phyloP scores from a whole-genome alignment of 768 basidiomycete species.

The Cytidiella melzeri region DNA sequence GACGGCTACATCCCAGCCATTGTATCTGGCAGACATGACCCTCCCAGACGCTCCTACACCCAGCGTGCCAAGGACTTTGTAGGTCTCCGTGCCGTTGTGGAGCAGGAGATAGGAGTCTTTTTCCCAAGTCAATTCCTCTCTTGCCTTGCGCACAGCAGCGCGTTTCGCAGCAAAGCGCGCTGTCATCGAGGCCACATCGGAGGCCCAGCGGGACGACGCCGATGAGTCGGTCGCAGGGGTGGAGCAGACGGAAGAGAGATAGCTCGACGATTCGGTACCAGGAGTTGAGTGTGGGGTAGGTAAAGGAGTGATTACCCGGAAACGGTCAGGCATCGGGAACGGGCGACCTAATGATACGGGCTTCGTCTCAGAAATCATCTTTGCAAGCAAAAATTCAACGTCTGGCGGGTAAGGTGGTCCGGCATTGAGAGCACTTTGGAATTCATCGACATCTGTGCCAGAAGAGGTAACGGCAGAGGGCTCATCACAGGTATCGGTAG shows the following conservation, averaged over 20 bases:
- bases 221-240: background rate
- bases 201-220: background rate
- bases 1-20: constrained; percentile 2
- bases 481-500: too few species aligned
- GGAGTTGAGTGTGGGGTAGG: background rate
- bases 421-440: too few species aligned
- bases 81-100: too few species aligned
- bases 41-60: background rate
- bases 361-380: too few species aligned
- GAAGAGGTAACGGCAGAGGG: too few species aligned
- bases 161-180: background rate
- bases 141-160: background rate
- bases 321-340: too few species aligned
- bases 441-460: too few species aligned
- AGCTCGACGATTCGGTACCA: background rate
- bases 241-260: background rate
- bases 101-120: too few species aligned
- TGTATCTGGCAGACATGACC: background rate
- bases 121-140: too few species aligned
- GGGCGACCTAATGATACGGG: too few species aligned
- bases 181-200: background rate
- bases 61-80: background rate
- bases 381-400: too few species aligned
- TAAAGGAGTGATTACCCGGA: background rate
- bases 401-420: too few species aligned